Conservation (phyloP, 495 filamentous ascomycete species). For the Glarea lozoyensis region DNA sequence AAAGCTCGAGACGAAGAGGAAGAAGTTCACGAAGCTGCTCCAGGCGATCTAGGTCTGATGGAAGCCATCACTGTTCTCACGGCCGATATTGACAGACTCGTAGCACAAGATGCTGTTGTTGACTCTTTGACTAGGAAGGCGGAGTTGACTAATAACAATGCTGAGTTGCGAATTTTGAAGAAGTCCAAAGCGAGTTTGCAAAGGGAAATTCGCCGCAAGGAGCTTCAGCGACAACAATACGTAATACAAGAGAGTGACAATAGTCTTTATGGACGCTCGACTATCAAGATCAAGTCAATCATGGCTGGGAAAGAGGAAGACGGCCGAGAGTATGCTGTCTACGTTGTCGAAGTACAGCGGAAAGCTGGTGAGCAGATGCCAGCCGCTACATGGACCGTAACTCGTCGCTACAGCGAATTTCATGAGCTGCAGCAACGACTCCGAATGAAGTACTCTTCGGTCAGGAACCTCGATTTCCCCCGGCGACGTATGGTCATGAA, state of each 20-base stretch:
- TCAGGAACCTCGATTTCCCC: constrained; percentile 86
- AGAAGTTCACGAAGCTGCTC: constrained; percentile 88
- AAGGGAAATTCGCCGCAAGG: constrained; percentile 85
- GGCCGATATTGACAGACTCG: constrained; percentile 81
- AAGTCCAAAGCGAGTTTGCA: constrained; percentile 93
- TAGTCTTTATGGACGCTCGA: constrained; percentile 86
- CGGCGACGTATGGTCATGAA: constrained; percentile 90
- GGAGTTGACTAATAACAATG: constrained; percentile 91
- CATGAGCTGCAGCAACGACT: constrained; percentile 89
- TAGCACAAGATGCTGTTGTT: constrained; percentile 80
- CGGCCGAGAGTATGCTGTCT: constrained; percentile 87
- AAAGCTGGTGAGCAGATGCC: constrained; percentile 86
- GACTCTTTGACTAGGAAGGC: constrained; percentile 90
- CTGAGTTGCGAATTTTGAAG: constrained; percentile 82
- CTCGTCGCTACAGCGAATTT: constrained; percentile 89
- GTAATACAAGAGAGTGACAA: constrained; percentile 97
- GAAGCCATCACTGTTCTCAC: constrained; percentile 84
- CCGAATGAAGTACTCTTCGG: constrained; percentile 71
- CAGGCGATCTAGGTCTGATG: constrained; percentile 86
- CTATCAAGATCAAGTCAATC: constrained; percentile 80
- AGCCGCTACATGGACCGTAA: constrained; percentile 71
- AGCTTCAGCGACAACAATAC: constrained; percentile 94
- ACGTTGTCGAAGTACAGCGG: constrained; percentile 84
- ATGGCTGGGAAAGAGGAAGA: constrained; percentile 88
- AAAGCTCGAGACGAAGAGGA: constrained; percentile 58